Base-by-base conservation (phyloP, 805 yeast species). In the Scheffersomyces amazonensis region DNA sequence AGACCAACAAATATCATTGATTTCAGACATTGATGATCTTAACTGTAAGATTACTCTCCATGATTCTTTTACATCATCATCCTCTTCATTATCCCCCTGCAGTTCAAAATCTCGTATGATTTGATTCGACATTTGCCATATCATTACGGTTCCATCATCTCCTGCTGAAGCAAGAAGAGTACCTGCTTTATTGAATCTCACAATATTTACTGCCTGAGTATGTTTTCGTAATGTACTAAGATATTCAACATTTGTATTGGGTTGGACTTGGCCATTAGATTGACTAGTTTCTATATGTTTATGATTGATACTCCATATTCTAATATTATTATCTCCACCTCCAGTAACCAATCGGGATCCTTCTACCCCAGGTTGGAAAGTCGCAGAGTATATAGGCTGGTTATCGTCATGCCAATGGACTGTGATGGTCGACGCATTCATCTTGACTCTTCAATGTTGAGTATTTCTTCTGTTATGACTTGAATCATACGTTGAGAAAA, bases 131-230 rank as follows among this genome's bases (percentile, higher is more conserved):
- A 73, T 66, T 29, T 66, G 71, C 99, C 99, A 93, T 24, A 93
- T 61, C 46, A 90, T 69, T 18, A 93, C 75, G 5, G 83, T 79
- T 1, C 99, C 98, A 58, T 93, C 99, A 55, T 93, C 99, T 3
- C 97, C 95, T 0, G 96, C 97, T 0, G 91, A 76, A 0, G 98
- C 98, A 16, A 93, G 65, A 5, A 74, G 47, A 34, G 75, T 71
- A 1, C 96, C 96, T 2, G 58, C 62, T 2, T 83, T 80, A 52
- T 78, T 82, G 55, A 90, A 93, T 36, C 96, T 66, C 4, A 87
- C 96, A 23, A 80, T 90, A 54, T 93, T 93, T 16, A 93, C 96
- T 0, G 98, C 96, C 57, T 89, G 96, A 2, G 93, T 86, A 56
- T 93, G 99, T 50, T 88, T 89, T 3, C 83, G 61, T 35, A 93